Evolutionary conservation across 75 land plant species (phyloP).

Genomic region (Pseudotsuga menziesii): DNA sequence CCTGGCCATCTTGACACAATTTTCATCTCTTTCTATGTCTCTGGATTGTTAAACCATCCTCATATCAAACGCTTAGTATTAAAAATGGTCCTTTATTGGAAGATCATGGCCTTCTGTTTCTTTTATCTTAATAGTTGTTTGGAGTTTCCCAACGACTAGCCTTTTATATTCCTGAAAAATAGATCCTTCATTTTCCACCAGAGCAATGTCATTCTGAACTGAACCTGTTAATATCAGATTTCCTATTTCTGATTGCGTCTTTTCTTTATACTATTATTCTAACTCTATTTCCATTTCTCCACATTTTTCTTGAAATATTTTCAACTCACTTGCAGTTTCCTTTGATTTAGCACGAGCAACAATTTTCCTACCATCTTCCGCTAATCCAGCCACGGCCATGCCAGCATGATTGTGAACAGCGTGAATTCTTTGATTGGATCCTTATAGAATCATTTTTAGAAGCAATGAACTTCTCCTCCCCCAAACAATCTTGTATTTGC

Average conservation of each 20-base stretch:
- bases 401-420: too few species aligned
- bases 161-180: conserved; percentile 7
- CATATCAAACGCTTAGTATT: too few species aligned
- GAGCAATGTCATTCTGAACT: neutral
- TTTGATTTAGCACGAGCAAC: too few species aligned
- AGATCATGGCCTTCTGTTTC: neutral
- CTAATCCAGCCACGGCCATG: too few species aligned
- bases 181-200: conserved; percentile 5
- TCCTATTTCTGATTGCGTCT: conserved; percentile 3
- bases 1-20: too few species aligned
- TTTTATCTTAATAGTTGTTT: conserved; percentile 3
- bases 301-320: neutral
- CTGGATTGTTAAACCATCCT: too few species aligned
- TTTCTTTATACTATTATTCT: conserved; percentile 8
- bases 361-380: too few species aligned
- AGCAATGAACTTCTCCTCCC: too few species aligned
- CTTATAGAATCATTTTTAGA: too few species aligned
- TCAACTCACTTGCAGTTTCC: neutral
- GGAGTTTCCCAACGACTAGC: neutral
- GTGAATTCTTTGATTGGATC: too few species aligned
- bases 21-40: too few species aligned
- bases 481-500: too few species aligned
- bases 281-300: conserved; percentile 3
- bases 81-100: neutral
- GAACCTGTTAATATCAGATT: neutral